phyloP scores from a whole-genome alignment of 1,139 yeast species.

The Taphrina flavorubra region DNA sequence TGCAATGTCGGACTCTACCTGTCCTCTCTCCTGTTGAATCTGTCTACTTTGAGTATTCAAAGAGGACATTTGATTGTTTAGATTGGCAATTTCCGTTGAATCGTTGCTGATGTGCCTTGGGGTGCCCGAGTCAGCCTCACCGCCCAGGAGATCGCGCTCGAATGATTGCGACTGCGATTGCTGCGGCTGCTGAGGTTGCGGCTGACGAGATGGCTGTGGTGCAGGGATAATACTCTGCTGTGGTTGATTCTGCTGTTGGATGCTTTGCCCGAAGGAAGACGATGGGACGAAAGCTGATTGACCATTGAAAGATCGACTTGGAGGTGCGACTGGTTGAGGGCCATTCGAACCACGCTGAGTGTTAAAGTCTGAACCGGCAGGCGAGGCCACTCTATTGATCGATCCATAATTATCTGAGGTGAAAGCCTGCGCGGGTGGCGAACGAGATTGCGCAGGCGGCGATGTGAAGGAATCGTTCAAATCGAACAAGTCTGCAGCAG shows the following conservation, averaged over 20 bases:
- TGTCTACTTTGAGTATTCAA: constrained; percentile 74
- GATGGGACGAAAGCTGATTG: constrained; percentile 61
- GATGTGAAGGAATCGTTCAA: constrained; percentile 54
- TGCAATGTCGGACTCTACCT: constrained; percentile 77
- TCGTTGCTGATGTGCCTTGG: constrained; percentile 71
- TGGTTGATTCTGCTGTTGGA: constrained; percentile 47
- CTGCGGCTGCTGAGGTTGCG: constrained; percentile 10
- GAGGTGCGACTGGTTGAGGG: background rate
- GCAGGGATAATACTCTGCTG: constrained; percentile 43
- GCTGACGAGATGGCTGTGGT: constrained; percentile 13
- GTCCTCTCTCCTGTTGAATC: constrained; percentile 70
- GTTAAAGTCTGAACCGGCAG: constrained; percentile 4
- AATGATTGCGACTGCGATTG: constrained; percentile 1
- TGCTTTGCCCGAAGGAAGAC: constrained; percentile 68
- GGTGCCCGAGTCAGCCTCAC: constrained; percentile 36
- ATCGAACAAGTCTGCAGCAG: constrained; percentile 48
- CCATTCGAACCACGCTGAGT: background rate
- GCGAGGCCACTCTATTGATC: constrained; percentile 42
- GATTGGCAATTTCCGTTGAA: constrained; percentile 83
- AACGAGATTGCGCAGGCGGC: constrained; percentile 49
- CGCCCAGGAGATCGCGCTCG: constrained; percentile 42
- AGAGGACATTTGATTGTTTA: constrained; percentile 82
- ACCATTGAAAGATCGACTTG: constrained; percentile 23
- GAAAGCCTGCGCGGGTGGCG: constrained; percentile 46
- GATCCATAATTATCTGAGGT: constrained; percentile 38